Evolutionary conservation across 2,329 filamentous ascomycete genomes (phyloP).

Genomic region (Metarhizium brunneum): DNA sequence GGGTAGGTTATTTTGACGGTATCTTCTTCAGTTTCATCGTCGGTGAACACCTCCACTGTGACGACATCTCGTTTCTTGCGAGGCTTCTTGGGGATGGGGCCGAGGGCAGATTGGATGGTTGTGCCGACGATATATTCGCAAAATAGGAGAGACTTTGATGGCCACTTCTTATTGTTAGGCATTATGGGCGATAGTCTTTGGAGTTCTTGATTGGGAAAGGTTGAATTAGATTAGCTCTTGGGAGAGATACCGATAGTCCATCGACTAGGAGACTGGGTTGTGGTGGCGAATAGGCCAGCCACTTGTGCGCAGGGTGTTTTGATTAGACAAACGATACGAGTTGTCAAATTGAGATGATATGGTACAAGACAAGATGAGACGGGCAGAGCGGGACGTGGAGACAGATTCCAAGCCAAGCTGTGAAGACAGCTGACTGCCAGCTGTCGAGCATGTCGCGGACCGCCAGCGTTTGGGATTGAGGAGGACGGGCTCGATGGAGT

Average conservation of each 20-base stretch:
- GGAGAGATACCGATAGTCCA: background rate
- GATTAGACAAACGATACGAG: background rate
- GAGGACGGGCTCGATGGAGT: too few relatives aligned
- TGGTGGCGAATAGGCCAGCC: background rate
- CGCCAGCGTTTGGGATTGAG: background rate
- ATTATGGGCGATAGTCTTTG: background rate
- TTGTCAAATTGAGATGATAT: background rate
- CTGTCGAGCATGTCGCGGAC: background rate
- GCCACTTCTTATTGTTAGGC: background rate
- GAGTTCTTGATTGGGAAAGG: background rate
- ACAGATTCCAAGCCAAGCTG: background rate
- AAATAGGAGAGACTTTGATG: slow-evolving; percentile 11
- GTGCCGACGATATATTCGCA: slow-evolving; percentile 33
- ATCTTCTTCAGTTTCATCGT: slow-evolving; percentile 42
- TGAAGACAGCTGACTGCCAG: background rate
- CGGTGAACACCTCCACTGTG: slow-evolving; percentile 35
- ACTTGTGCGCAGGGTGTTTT: background rate
- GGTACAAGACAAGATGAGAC: background rate
- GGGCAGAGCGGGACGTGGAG: background rate
- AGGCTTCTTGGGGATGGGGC: slow-evolving; percentile 16
- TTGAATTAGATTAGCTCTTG: background rate
- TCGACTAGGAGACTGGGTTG: background rate
- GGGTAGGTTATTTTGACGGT: slow-evolving; percentile 40
- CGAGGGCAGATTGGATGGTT: slow-evolving; percentile 21
- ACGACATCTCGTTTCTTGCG: slow-evolving; percentile 22